Evolutionary conservation across 495 filamentous ascomycete species (phyloP).

Genomic region (Aspergillus olivimuriae): DNA sequence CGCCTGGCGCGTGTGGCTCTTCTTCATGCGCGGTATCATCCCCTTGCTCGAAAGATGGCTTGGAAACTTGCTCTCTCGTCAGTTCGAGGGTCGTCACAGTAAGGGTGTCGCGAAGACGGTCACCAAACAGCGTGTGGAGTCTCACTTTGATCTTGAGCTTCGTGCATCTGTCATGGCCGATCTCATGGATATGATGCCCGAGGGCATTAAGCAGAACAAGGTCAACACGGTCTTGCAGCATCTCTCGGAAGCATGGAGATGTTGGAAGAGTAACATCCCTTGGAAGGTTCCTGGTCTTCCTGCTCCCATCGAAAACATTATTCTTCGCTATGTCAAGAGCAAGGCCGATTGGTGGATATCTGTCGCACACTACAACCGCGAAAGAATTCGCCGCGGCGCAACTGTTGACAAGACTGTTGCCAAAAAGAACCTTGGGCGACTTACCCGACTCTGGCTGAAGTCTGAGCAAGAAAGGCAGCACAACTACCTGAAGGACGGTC

Average conservation of each 20-base stretch:
- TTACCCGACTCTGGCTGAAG: constrained; percentile 96
- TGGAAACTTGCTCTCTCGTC: constrained; percentile 90
- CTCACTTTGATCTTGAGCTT: constrained; percentile 96
- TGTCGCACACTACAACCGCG: constrained; percentile 96
- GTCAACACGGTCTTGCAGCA: constrained; percentile 98
- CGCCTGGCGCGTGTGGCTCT: constrained; percentile 99
- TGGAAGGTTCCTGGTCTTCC: constrained; percentile 98
- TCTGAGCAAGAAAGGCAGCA: constrained; percentile 97
- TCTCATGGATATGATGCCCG: constrained; percentile 99
- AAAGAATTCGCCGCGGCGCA: constrained; percentile 90
- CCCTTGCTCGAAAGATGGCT: constrained; percentile 96
- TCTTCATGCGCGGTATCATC: constrained; percentile 99
- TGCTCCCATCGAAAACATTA: constrained; percentile 97
- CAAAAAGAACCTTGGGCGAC: constrained; percentile 96
- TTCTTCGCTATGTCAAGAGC: constrained; percentile 95
- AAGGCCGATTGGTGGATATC: constrained; percentile 99
- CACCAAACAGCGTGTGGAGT: constrained; percentile 98
- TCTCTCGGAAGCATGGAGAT: constrained; percentile 95
- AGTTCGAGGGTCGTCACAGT: constrained; percentile 98
- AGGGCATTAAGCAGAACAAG: constrained; percentile 99
- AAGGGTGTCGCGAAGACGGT: constrained; percentile 99
- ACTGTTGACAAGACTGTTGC: constrained; percentile 99
- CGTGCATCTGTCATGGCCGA: constrained; percentile 98
- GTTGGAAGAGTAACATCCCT: constrained; percentile 99
- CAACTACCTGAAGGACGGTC: constrained; percentile 99